These are phyloP conservation scores for Saccharomyces hybrid DNA, from an alignment of 1,139 yeast species.

Conservation along the genomic window DNA sequence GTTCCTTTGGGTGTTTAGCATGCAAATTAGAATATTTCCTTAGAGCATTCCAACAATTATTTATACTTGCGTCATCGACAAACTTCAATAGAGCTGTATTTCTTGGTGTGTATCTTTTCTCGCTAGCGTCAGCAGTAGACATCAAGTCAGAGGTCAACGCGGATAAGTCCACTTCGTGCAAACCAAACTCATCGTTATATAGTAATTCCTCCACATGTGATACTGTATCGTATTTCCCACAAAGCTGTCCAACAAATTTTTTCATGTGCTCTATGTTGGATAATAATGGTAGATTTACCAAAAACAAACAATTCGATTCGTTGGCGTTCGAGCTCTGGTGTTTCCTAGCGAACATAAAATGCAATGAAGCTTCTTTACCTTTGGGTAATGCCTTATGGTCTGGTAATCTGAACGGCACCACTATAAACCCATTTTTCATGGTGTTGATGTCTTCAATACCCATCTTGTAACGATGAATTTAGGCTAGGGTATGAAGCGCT, in stretches of 20 bases:
- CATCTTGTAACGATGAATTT: neutral
- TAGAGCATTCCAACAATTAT: conserved; percentile 56
- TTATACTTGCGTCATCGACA: conserved; percentile 67
- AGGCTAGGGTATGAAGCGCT: too few species aligned
- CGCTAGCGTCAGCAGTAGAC: conserved; percentile 30
- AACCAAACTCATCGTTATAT: conserved; percentile 32
- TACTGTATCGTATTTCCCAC: conserved; percentile 34
- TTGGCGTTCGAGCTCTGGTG: conserved; percentile 43
- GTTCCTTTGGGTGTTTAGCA: conserved; percentile 10
- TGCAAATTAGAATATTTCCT: conserved; percentile 39
- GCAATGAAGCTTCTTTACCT: conserved; percentile 24
- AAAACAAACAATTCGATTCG: conserved; percentile 44
- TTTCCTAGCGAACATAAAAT: conserved; percentile 55
- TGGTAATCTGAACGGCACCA: conserved; percentile 33
- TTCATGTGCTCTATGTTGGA: conserved; percentile 48
- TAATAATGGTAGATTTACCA: conserved; percentile 69
- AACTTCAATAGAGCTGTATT: conserved; percentile 69
- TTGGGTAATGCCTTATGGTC: conserved; percentile 16
- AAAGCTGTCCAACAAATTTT: conserved; percentile 51
- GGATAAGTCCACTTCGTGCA: conserved; percentile 53
- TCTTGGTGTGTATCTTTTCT: conserved; percentile 46
- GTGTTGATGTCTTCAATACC: conserved; percentile 10
- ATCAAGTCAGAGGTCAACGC: conserved; percentile 55
- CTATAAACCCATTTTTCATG: conserved; percentile 37
- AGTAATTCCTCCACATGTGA: conserved; percentile 29